Conservation (phyloP, 1,284 basidiomycete genomes). For the Tilletia horrida region DNA sequence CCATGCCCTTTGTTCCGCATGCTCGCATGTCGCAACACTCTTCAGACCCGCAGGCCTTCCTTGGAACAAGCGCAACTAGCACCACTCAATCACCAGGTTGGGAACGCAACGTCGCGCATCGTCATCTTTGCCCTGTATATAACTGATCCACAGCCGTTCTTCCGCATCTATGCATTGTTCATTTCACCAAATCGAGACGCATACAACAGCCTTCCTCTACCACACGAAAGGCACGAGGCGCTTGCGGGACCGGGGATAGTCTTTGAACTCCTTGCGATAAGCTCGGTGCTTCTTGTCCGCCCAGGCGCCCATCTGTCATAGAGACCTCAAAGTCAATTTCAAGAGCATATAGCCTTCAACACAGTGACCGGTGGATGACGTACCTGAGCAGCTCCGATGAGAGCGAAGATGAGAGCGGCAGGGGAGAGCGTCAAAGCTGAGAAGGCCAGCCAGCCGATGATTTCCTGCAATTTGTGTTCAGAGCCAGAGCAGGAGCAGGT, state of each 20-base stretch:
- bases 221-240: slow-evolving; percentile 73
- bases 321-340: no score
- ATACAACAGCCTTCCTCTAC: background rate
- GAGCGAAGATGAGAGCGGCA: slow-evolving; percentile 71
- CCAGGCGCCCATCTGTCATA: slow-evolving; percentile 79
- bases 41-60: no score
- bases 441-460: slow-evolving; percentile 71
- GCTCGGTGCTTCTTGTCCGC: slow-evolving; percentile 83
- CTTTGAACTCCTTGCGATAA: slow-evolving; percentile 89
- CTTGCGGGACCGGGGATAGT: slow-evolving; percentile 73
- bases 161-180: no score
- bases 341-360: no score
- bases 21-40: no score
- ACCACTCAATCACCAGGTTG: no score
- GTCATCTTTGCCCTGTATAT: no score
- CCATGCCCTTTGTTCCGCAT: no score
- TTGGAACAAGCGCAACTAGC: no score
- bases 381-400: slow-evolving; percentile 58
- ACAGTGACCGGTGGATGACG: background rate
- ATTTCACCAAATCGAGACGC: no score
- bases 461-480: slow-evolving; percentile 26
- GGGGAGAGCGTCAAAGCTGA: slow-evolving; percentile 66
- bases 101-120: no score
- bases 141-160: no score
- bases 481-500: background rate